Evolutionary conservation across 768 basidiomycete species (phyloP), one percentile per base, ranked within the genome.

Genomic region (Lentinula edodes): DNA sequence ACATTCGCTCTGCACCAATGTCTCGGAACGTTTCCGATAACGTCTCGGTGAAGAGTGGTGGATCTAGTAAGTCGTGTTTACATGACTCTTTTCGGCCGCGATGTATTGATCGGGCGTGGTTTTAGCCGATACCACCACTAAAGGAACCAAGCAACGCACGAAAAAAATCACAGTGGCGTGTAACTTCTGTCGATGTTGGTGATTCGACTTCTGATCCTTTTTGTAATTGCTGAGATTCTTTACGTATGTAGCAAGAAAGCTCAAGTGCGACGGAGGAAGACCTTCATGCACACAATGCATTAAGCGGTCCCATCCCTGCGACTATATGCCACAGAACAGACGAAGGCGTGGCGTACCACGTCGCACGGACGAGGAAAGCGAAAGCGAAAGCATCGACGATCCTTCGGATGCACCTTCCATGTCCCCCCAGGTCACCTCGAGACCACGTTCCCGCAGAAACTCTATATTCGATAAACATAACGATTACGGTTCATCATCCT

Each of bases 121-220:
- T 28, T 58, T 46, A 62, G 51, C 6, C 55, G 28, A 59, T 36
- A 62, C 52, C n/a, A 52, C 13, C 62, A 61, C 42, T 62, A 59
- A 66, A 85, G 86, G 80, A 70, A 82, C 84, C 38, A 87, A 88
- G 66, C 83, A 83, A 66, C 82, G 89, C 61, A 83, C 87, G 58
- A 92, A 91, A 79, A 92, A 93, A 74, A 93, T 93, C 58, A 91
- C 88, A 20, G 90, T 93, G 50, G 91, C 91, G 42, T 93, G 91
- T 77, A 92, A 93, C 73, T 93, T 93, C 72, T 93, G 91, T 76
- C 88, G 91, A 64, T 92, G 91, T 92, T 72, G 75, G 90, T 81
- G 50, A 45, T 58, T 41, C 13, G 5, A 0, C 6, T 23, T 41
- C 18, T n/a, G 12, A 62, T 52, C 41, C 8, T 8, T n/a, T 45